Evolutionary conservation across 1,284 basidiomycete genomes (phyloP).

Genomic region (Moesziomyces globuligerus): DNA sequence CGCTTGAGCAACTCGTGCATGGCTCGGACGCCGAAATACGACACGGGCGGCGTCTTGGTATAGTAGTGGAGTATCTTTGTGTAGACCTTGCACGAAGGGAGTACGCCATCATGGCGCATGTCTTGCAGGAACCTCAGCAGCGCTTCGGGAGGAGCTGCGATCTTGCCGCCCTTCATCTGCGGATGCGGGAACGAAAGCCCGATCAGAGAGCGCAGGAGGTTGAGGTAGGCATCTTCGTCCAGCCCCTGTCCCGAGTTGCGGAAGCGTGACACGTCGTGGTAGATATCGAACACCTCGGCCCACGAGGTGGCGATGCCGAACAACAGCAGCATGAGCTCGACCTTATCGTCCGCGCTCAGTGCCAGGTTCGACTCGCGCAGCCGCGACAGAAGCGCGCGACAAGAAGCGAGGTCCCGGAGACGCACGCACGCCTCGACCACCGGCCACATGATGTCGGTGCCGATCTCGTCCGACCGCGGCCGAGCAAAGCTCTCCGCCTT

Average conservation of each 20-base stretch:
- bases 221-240: conserved; percentile 21
- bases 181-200: conserved; percentile 13
- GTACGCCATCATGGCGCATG: conserved; percentile 78
- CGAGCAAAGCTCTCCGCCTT: background rate
- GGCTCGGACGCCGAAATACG: conserved; percentile 70
- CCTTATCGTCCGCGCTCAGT: conserved; percentile 16
- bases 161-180: background rate
- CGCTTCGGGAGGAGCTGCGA: conserved; percentile 73
- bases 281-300: conserved; percentile 42
- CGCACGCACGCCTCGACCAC: conserved; percentile 49
- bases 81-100: conserved; percentile 75
- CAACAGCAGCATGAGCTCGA: conserved; percentile 19
- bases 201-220: conserved; percentile 19
- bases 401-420: conserved; percentile 30
- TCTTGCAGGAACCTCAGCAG: conserved; percentile 84
- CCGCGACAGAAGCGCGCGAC: conserved; percentile 23
- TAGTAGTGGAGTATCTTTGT: conserved; percentile 76
- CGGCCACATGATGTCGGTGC: conserved; percentile 22
- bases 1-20: conserved; percentile 82
- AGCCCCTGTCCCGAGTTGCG: conserved; percentile 5
- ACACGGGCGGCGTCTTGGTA: conserved; percentile 50
- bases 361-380: conserved; percentile 20
- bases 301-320: conserved; percentile 33
- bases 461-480: background rate
- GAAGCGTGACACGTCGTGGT: conserved; percentile 23